Base-by-base conservation (phyloP, 352 stramenopile genomes). In the Phytophthora pisi region DNA sequence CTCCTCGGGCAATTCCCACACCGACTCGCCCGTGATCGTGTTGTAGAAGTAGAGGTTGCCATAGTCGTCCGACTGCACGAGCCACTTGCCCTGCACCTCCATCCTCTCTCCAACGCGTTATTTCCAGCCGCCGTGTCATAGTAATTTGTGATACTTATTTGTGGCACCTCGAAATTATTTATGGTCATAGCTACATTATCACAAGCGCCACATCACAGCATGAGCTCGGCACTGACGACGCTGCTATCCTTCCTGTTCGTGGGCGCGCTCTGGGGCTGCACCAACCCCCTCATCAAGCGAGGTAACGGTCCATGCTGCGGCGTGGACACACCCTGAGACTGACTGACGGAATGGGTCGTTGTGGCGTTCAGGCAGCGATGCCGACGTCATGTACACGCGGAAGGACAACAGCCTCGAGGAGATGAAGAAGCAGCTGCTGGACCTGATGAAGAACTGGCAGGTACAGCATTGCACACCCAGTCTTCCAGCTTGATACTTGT, bases 191-290 rank as follows among this genome's bases (percentile, higher is more conserved):
- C 43, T 51, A 16, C 18, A 51, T 28, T 28, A 28, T 28, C 13
- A 13, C 43, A 28, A 28, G 3, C 43, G 43, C 43, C 43, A 51
- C 43, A 28, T 51, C 59, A 6, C 10, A 62, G 16, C 51, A 77
- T 77, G 70, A 58, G n/a, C 58, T 66, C 62, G 24, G 49, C 74
- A 5, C 24, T 72, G 47, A 45, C 55, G 16, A 93, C 79, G 51
- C 62, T 95, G 38, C 64, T 92, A 49, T 93, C 84, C 36, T 94
- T 96, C 64, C 72, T 96, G 26, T 77, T 93, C 53, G 84, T 96
- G 40, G 86, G 88, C n/a, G 86, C 86, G 18, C 77, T 96, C 2
- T 96, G 88, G 88, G 88, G 88, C 1, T 96, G 88, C 66, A 96
- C 88, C 4, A 96, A 96, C 63, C 88, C 88, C 2, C 70, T 96